These are phyloP conservation scores for Neotropicomus parvogracilis DNA, from an alignment of 1,284 basidiomycete genomes.

Conservation along the genomic window DNA sequence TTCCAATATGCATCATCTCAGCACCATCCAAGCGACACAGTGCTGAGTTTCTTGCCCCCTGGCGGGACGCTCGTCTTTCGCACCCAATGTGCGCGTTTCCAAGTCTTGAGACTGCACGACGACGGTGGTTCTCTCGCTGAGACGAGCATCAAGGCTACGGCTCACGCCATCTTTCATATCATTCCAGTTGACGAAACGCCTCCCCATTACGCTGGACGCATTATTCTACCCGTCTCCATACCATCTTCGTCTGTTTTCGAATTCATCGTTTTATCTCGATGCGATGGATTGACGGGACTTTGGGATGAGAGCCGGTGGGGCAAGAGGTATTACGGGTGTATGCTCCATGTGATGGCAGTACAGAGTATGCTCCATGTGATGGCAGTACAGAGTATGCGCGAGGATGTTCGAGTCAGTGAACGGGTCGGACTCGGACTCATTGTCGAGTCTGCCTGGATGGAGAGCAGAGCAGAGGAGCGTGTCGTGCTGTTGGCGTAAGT, in stretches of 20 bases:
- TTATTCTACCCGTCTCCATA: conserved; percentile 16
- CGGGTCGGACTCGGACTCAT: conserved; percentile 17
- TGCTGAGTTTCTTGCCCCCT: conserved; percentile 1
- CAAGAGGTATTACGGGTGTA: conserved; percentile 13
- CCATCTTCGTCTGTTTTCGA: conserved; percentile 10
- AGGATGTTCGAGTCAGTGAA: conserved; percentile 9
- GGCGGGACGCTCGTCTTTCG: conserved; percentile 24
- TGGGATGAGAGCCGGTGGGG: conserved; percentile 16
- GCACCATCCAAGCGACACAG: not conserved
- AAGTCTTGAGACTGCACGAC: conserved; percentile 3
- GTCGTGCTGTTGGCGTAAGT: conserved; percentile 13
- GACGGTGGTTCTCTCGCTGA: not conserved
- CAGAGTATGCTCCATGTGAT: conserved; percentile 22
- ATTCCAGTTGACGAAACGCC: not conserved
- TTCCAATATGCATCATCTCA: conserved; percentile 3
- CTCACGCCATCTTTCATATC: conserved; percentile 18
- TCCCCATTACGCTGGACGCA: conserved; percentile 13
- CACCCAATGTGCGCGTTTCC: conserved; percentile 13
- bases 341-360: conserved; percentile 26
- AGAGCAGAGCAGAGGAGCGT: conserved; percentile 2
- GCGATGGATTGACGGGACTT: conserved; percentile 1
- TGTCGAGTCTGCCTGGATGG: conserved; percentile 15
- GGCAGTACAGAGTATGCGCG: conserved; percentile 9
- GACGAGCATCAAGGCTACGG: not conserved
- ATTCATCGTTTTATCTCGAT: conserved; percentile 23